These are phyloP conservation scores for Tilletiaria anomala DNA, from an alignment of 1,284 basidiomycete genomes.

Conservation along the genomic window DNA sequence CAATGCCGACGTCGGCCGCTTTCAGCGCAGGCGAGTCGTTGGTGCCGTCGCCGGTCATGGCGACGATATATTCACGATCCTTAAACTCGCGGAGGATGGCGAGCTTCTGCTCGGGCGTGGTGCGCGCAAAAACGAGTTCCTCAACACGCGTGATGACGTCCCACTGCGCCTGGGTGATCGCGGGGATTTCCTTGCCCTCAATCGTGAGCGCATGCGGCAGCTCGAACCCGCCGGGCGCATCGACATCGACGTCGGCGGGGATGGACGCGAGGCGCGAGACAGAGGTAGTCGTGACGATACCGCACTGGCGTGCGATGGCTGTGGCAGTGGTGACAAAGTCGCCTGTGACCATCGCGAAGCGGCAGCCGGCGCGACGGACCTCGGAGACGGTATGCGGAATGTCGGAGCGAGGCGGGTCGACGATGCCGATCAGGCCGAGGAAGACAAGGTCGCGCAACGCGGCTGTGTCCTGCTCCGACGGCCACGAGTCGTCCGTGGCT, in stretches of 20 bases:
- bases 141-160: slow-evolving; percentile 47
- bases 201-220: neutral
- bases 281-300: slow-evolving; percentile 46
- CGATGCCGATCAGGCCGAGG: slow-evolving; percentile 52
- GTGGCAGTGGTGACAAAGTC: slow-evolving; percentile 47
- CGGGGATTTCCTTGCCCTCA: slow-evolving; percentile 6
- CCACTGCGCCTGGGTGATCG: slow-evolving; percentile 44
- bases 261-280: too few relatives aligned
- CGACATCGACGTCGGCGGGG: slow-evolving; percentile 7
- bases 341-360: slow-evolving; percentile 59
- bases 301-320: slow-evolving; percentile 52
- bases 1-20: slow-evolving; percentile 44
- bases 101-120: slow-evolving; percentile 56
- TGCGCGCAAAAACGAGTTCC: slow-evolving; percentile 60
- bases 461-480: slow-evolving; percentile 36
- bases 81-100: slow-evolving; percentile 54
- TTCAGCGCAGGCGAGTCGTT: slow-evolving; percentile 51
- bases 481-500: slow-evolving; percentile 37
- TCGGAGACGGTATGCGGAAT: slow-evolving; percentile 47
- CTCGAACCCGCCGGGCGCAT: neutral
- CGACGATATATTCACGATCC: slow-evolving; percentile 47
- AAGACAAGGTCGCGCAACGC: slow-evolving; percentile 44
- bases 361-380: slow-evolving; percentile 51
- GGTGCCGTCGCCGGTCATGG: slow-evolving; percentile 55
- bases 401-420: slow-evolving; percentile 53